A percentile compares a stretch with the other conserved stretches of the same genome.
These are phyloP conservation scores for Cucurbita moschata DNA, from an alignment of 306 rosid genomes.

Conservation along the genomic window DNA sequence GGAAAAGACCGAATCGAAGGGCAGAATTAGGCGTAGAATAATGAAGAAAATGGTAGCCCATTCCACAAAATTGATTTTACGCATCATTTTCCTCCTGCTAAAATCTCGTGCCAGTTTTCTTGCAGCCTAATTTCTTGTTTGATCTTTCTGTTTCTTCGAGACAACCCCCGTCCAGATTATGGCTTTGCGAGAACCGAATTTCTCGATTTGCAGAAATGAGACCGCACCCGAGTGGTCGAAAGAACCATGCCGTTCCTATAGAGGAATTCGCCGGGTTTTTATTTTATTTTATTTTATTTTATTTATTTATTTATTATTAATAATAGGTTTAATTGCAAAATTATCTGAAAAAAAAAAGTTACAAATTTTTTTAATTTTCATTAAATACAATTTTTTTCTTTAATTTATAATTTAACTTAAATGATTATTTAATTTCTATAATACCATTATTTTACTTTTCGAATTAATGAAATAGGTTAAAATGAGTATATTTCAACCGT, in stretches of 20 bases:
- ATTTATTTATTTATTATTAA: background rate
- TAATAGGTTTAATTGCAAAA: too few species aligned
- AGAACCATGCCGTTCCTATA: background rate
- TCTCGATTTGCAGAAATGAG: background rate
- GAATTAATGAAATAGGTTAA: too few species aligned
- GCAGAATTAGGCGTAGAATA: conserved; percentile 17
- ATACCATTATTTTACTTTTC: too few species aligned
- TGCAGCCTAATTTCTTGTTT: background rate
- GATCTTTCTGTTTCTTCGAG: background rate
- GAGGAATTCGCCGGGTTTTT: background rate
- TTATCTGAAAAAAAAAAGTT: too few species aligned
- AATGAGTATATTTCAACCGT: too few species aligned
- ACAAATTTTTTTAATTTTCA: too few species aligned
- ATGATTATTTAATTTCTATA: too few species aligned
- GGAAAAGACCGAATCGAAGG: conserved; percentile 17
- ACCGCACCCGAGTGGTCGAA: background rate
- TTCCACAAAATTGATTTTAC: conserved; percentile 5
- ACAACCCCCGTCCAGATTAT: background rate
- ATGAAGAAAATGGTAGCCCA: conserved; percentile 25
- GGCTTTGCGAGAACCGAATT: background rate
- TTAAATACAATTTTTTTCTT: too few species aligned
- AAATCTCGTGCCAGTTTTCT: conserved; percentile 11
- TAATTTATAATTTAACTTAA: too few species aligned
- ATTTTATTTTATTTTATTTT: background rate
- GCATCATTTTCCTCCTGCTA: conserved; percentile 17